Evolutionary conservation across 345 rosid species (phyloP).

Genomic region (Hibiscus syriacus): DNA sequence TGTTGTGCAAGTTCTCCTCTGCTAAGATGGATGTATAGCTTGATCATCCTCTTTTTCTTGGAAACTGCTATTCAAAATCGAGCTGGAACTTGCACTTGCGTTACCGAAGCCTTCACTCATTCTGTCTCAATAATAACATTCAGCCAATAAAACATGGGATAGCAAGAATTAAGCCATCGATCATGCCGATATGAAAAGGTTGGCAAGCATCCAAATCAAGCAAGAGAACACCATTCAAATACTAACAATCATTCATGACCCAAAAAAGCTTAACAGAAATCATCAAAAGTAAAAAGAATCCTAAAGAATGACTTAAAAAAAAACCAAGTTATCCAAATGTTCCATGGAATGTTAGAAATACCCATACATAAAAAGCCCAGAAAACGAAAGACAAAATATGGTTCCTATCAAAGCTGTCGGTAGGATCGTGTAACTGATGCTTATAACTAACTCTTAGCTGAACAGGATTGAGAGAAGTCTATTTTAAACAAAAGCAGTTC

Average conservation of each 20-base stretch:
- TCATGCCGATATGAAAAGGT: neutral
- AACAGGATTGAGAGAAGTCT: neutral
- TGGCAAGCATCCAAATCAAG: neutral
- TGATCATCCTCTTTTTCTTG: conserved; percentile 83
- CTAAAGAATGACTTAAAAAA: neutral
- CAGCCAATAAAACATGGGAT: neutral
- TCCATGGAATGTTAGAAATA: neutral
- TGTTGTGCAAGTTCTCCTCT: conserved; percentile 35
- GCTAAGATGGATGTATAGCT: conserved; percentile 64
- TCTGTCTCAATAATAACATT: conserved; percentile 13
- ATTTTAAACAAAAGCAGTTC: neutral
- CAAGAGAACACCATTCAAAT: neutral
- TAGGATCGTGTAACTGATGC: neutral
- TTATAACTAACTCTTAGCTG: neutral
- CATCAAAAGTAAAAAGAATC: neutral
- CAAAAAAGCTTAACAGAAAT: conserved; percentile 1
- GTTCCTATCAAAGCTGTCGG: neutral
- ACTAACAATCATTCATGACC: neutral
- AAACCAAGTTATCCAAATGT: neutral
- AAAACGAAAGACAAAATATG: neutral
- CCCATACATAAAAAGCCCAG: neutral
- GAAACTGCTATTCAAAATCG: conserved; percentile 67
- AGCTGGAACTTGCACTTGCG: conserved; percentile 74
- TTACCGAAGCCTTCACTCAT: conserved; percentile 46
- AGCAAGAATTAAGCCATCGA: neutral